These are phyloP conservation scores for Dimargaris cristalligena DNA, from an alignment of 192 early-diverging fungal species.

Conservation along the genomic window DNA sequence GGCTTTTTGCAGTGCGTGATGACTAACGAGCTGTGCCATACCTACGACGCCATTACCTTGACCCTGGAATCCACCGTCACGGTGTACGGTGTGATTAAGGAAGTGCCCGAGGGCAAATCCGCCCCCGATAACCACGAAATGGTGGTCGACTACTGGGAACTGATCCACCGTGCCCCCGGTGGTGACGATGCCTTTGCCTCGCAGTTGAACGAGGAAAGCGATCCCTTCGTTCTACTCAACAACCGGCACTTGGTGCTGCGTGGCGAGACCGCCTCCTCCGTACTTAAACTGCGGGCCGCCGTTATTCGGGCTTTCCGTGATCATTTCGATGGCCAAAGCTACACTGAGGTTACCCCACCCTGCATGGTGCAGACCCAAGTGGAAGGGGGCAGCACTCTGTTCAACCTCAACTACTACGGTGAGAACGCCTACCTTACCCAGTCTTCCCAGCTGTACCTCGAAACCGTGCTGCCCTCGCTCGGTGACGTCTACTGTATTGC, in stretches of 20 bases:
- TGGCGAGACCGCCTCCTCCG: slow-evolving; percentile 70
- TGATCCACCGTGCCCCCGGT: slow-evolving; percentile 82
- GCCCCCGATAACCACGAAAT: slow-evolving; percentile 96
- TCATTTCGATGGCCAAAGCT: slow-evolving; percentile 65
- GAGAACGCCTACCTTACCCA: slow-evolving; percentile 95
- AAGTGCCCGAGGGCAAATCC: slow-evolving; percentile 80
- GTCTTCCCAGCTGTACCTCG: slow-evolving; percentile 96
- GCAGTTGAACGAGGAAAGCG: slow-evolving; percentile 77
- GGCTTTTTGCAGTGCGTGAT: slow-evolving; percentile 90
- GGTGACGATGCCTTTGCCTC: slow-evolving; percentile 86
- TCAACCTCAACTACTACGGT: slow-evolving; percentile 91
- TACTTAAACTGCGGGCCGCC: slow-evolving; percentile 70
- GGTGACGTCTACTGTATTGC: slow-evolving; percentile 93
- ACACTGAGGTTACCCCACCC: slow-evolving; percentile 90
- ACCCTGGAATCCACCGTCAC: slow-evolving; percentile 85
- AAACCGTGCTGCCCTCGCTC: slow-evolving; percentile 84
- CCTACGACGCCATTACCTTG: slow-evolving; percentile 83
- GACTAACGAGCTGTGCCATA: slow-evolving; percentile 78
- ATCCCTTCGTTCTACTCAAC: slow-evolving; percentile 73
- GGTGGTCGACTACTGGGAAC: slow-evolving; percentile 85
- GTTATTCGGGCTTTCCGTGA: slow-evolving; percentile 91
- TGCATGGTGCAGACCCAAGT: slow-evolving; percentile 99
- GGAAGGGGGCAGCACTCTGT: slow-evolving; percentile 93
- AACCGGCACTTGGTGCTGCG: slow-evolving; percentile 95
- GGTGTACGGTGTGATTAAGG: slow-evolving; percentile 71